Evolutionary conservation across 805 yeast species (phyloP), one percentile per base, ranked within the genome.

Genomic region (Wickerhamomyces subpelliculosus): DNA sequence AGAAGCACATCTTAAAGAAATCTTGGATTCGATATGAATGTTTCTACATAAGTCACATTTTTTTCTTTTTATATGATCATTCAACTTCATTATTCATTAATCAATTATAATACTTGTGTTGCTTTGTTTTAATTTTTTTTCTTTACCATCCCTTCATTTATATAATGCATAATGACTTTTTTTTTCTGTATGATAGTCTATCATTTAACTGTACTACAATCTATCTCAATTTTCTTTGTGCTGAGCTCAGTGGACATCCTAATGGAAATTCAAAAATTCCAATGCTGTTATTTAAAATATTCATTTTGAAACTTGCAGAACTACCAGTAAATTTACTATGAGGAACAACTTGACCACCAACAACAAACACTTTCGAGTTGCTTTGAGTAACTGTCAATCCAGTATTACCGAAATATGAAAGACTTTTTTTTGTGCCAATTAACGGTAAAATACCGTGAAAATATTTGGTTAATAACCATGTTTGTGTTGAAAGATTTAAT

Each of bases 321-420:
- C 22, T 10, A 14, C n/a, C n/a, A 12, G 10, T 19, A 22, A 5
- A n/a, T n/a, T 16, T 20, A 21, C 10, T 9, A 31, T 31, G 34
- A 5, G 48, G 36, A 16, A 38, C 32, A 2, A 47, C n/a, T 13
- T 38, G 39, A 13, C 53, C 53, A 31, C 53, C 53, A 17, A 40
- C 23, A 5, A 34, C 26, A 5, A 43, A 39, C 2, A 47, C 38
- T 25, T 40, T 47, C 7, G 52, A 43, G 19, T 46, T 42, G 7
- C 35, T 19, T 8, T 34, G 32, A 5, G 37, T 37, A 8, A 44
- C 35, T 4, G 43, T 35, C 12, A 26, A 21, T 1, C 51, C 52
- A 12, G 43, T 18, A 13, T 35, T 36, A 1, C 46, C 42, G 22
- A 43, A 19, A 8, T n/a, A 36, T 13, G 49, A 16, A 2, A 35